Conservation (phyloP, 2,329 filamentous ascomycete genomes). For the Lachnellula occidentalis region DNA sequence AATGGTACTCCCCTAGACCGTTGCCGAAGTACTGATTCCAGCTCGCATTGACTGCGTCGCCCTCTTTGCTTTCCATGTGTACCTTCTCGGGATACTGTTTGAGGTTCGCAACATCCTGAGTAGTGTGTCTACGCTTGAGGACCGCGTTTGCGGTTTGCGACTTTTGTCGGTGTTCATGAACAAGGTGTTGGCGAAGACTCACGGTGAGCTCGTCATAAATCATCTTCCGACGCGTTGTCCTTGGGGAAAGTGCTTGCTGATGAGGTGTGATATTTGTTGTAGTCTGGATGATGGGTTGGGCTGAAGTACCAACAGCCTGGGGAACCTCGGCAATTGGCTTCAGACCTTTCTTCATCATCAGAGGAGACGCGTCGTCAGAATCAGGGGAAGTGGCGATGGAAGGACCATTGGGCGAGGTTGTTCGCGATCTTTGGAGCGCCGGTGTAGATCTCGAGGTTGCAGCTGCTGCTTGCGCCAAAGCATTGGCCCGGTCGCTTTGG, state of each 20-base stretch:
- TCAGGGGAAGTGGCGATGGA: conserved; percentile 50
- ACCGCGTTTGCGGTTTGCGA: conserved; percentile 83
- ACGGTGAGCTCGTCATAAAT: conserved; percentile 90
- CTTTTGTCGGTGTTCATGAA: conserved; percentile 95
- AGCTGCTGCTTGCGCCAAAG: conserved; percentile 60
- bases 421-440: conserved; percentile 53
- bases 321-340: conserved; percentile 41
- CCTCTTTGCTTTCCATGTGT: conserved; percentile 50
- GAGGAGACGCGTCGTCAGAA: conserved; percentile 39
- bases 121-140: conserved; percentile 83
- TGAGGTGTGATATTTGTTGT: conserved; percentile 54
- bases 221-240: conserved; percentile 93
- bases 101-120: conserved; percentile 84
- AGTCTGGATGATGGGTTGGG: conserved; percentile 74
- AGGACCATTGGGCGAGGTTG: conserved; percentile 63
- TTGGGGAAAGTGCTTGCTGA: conserved; percentile 77
- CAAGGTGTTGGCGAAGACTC: conserved; percentile 81
- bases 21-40: conserved; percentile 84
- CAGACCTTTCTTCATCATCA: conserved; percentile 44
- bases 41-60: conserved; percentile 60
- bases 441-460: conserved; percentile 48
- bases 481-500: conserved; percentile 66
- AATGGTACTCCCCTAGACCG: conserved; percentile 75
- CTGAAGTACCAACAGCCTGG: conserved; percentile 42
- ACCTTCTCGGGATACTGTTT: conserved; percentile 70